Evolutionary conservation across 345 rosid species (phyloP).

Genomic region (Pelargonium nanum): DNA sequence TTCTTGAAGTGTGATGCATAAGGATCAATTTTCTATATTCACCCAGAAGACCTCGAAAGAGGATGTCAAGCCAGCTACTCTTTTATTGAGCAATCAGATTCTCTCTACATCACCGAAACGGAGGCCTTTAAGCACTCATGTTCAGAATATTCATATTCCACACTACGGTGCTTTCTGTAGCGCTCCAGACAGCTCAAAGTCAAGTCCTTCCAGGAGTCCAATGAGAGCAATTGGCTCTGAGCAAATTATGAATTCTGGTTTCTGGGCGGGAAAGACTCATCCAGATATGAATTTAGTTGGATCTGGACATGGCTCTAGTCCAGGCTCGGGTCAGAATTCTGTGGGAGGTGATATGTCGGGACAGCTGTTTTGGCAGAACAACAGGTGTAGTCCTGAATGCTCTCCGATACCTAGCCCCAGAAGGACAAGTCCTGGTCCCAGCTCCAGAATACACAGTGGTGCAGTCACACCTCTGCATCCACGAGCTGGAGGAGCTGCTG

Average conservation of each 20-base stretch:
- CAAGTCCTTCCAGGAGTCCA: constrained; percentile 99
- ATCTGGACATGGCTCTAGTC: constrained; percentile 98
- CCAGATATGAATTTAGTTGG: constrained; percentile 69
- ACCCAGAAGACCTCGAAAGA: constrained; percentile 45
- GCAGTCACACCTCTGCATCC: constrained; percentile 98
- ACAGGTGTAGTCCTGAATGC: constrained; percentile 92
- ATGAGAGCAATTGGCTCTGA: constrained; percentile 62
- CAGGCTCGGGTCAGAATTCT: constrained; percentile 92
- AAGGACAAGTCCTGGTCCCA: constrained; percentile 95
- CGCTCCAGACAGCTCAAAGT: constrained; percentile 91
- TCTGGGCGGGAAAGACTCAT: constrained; percentile 62
- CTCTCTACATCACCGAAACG: constrained; percentile 56
- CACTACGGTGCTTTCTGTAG: constrained; percentile 48
- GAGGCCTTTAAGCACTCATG: constrained; percentile 41
- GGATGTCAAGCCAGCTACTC: constrained; percentile 44
- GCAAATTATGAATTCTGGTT: constrained; percentile 51
- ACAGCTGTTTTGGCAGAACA: constrained; percentile 84
- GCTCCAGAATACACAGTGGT: constrained; percentile 95
- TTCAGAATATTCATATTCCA: constrained; percentile 65
- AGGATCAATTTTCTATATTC: constrained; percentile 36
- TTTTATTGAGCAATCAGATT: constrained; percentile 35
- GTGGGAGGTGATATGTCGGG: constrained; percentile 92
- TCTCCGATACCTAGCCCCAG: constrained; percentile 93
- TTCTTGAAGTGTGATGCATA: constrained; percentile 32
- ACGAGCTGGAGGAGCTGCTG: constrained; percentile 61